These are phyloP conservation scores for Euptelea pleiosperma DNA, from an alignment of 164 flowering plant species.

Conservation along the genomic window DNA sequence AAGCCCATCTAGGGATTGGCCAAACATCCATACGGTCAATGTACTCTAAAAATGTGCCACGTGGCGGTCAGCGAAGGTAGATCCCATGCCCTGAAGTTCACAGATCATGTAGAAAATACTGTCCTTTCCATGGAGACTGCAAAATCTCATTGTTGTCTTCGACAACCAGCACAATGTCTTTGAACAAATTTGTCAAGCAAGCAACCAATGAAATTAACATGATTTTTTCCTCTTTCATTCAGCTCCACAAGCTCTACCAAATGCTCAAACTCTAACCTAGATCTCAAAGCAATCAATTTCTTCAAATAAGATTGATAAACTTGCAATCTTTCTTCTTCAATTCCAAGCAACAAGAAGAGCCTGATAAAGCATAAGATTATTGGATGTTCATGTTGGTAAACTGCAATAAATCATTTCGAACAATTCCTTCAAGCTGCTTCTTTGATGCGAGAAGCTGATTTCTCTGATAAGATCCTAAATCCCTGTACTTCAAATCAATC, in stretches of 20 bases:
- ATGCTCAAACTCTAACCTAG: too few species aligned
- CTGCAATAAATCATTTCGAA: conserved; percentile 47
- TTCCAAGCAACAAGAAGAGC: conserved; percentile 50
- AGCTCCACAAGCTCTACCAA: too few species aligned
- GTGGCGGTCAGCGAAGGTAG: too few species aligned
- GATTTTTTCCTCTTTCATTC: conserved; percentile 13
- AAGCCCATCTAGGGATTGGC: too few species aligned
- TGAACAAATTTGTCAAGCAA: conserved; percentile 70
- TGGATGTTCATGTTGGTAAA: conserved; percentile 66
- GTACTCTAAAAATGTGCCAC: too few species aligned
- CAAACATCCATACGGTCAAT: too few species aligned
- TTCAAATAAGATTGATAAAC: conserved; percentile 63
- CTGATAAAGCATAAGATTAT: conserved; percentile 51
- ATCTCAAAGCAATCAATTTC: too few species aligned
- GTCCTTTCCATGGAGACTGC: conserved; percentile 72
- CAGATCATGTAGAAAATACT: conserved; percentile 74
- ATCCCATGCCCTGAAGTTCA: conserved; percentile 84
- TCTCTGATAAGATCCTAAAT: conserved; percentile 59
- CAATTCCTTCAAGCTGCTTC: conserved; percentile 63
- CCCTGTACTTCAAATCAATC: conserved; percentile 55
- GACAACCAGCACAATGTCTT: too few species aligned
- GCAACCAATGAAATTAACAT: conserved; percentile 57
- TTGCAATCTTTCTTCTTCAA: conserved; percentile 74
- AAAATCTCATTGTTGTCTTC: conserved; percentile 57
- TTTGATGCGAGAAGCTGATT: conserved; percentile 58